These are phyloP conservation scores for Byssochlamys sp. DNA, from an alignment of 2,329 filamentous ascomycete species.

Conservation along the genomic window DNA sequence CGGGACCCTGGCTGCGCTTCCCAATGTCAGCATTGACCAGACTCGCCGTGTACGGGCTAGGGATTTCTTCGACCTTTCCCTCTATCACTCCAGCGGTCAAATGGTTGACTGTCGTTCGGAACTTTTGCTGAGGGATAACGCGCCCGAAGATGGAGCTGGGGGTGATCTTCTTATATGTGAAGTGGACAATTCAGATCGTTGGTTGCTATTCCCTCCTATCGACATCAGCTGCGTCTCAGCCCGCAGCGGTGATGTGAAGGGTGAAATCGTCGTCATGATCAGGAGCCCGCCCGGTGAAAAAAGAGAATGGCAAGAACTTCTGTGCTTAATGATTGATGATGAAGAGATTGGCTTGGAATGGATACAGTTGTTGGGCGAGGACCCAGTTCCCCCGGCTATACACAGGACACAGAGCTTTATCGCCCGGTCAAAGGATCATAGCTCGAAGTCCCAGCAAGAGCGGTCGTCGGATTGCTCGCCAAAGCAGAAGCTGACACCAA, in stretches of 20 bases:
- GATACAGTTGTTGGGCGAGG: conserved; percentile 70
- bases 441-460: conserved; percentile 16
- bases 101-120: conserved; percentile 82
- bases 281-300: conserved; percentile 55
- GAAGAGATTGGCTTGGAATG: conserved; percentile 74
- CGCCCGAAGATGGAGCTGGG: conserved; percentile 53
- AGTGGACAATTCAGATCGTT: conserved; percentile 65
- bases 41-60: conserved; percentile 75
- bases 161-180: conserved; percentile 91
- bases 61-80: conserved; percentile 76
- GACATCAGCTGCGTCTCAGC: conserved; percentile 64
- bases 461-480: conserved; percentile 12
- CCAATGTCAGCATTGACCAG: conserved; percentile 63
- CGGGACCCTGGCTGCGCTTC: conserved; percentile 61
- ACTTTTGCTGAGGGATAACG: conserved; percentile 72
- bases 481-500: conserved; percentile 33
- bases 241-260: conserved; percentile 60
- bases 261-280: conserved; percentile 78
- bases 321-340: conserved; percentile 66
- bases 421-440: conserved; percentile 30
- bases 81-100: conserved; percentile 83
- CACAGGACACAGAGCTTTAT: conserved; percentile 46
- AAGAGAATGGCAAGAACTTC: conserved; percentile 70
- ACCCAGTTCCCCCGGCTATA: conserved; percentile 53
- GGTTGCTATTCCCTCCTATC: conserved; percentile 89